These are phyloP conservation scores for Pleurotus djamor DNA, from an alignment of 768 basidiomycete species.

Conservation along the genomic window DNA sequence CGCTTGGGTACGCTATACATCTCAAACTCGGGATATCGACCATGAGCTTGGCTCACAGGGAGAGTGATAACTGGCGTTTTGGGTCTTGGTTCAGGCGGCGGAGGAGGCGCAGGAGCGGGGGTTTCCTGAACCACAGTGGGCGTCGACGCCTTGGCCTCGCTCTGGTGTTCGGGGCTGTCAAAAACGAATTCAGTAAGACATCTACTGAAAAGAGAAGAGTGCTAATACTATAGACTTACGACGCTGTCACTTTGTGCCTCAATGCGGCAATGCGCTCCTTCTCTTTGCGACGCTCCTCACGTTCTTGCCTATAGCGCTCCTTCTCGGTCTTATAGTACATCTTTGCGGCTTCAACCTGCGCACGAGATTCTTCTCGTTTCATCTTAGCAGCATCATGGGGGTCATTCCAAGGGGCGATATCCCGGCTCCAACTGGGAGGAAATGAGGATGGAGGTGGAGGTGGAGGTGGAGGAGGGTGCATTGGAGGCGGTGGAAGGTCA, in stretches of 20 bases:
- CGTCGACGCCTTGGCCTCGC: background rate
- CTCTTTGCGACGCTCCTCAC: slow-evolving; percentile 44
- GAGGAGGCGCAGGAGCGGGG: slow-evolving; percentile 4
- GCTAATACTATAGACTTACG: too few relatives aligned
- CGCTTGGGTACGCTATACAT: slow-evolving; percentile 56
- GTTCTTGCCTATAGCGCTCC: slow-evolving; percentile 61
- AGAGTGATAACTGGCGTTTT: slow-evolving; percentile 25
- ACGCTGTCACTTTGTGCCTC: background rate
- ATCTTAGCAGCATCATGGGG: slow-evolving; percentile 12
- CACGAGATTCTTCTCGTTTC: slow-evolving; percentile 34
- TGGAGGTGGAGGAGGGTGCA: background rate
- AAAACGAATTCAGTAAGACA: background rate
- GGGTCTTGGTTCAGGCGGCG: slow-evolving; percentile 7
- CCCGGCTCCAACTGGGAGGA: slow-evolving; percentile 1
- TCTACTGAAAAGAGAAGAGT: background rate
- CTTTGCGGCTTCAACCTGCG: slow-evolving; percentile 65
- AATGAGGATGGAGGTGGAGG: background rate
- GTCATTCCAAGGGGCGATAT: slow-evolving; percentile 12
- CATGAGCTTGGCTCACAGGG: slow-evolving; percentile 62
- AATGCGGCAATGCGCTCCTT: slow-evolving; percentile 16
- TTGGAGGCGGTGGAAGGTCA: slow-evolving; percentile 10
- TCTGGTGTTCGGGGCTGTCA: background rate
- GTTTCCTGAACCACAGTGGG: background rate
- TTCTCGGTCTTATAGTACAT: slow-evolving; percentile 67
- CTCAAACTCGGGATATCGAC: slow-evolving; percentile 60